Evolutionary conservation across 2,329 filamentous ascomycete genomes (phyloP).

Genomic region (Fusarium continuum): DNA sequence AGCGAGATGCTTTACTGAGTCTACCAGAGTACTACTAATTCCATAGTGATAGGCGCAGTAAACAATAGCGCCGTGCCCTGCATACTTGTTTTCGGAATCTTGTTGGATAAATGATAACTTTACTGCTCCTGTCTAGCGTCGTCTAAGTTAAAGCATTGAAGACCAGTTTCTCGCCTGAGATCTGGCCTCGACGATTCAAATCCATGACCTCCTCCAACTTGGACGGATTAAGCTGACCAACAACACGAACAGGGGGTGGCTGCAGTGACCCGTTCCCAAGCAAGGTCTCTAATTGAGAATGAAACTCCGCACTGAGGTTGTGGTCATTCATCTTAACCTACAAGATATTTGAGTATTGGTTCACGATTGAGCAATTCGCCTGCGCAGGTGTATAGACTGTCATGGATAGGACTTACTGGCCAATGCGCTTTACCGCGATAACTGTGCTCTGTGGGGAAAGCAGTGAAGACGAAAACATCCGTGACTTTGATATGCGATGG

Average conservation of each 20-base stretch:
- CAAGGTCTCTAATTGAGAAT: not conserved
- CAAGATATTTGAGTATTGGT: not conserved
- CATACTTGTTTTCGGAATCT: too few relatives aligned
- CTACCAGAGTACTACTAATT: too few relatives aligned
- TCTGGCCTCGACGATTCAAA: slow-evolving; percentile 12
- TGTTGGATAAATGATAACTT: too few relatives aligned
- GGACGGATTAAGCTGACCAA: slow-evolving; percentile 7
- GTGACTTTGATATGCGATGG: slow-evolving; percentile 47
- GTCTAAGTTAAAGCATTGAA: slow-evolving; percentile 2
- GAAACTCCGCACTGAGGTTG: slow-evolving; percentile 8
- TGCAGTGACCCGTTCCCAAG: not conserved
- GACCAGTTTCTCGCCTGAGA: slow-evolving; percentile 27
- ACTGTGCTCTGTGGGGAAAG: slow-evolving; percentile 52
- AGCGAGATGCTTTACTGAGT: too few relatives aligned
- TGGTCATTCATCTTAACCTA: slow-evolving; percentile 28
- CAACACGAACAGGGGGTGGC: not conserved
- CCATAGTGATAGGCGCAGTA: too few relatives aligned
- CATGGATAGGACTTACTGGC: slow-evolving; percentile 46
- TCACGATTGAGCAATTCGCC: too few relatives aligned
- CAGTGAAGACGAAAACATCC: slow-evolving; percentile 56
- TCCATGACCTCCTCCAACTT: slow-evolving; percentile 11
- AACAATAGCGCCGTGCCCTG: too few relatives aligned
- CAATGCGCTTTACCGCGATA: slow-evolving; percentile 48
- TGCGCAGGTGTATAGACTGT: not conserved
- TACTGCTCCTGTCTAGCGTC: too few relatives aligned